phyloP scores from a whole-genome alignment of 1,284 basidiomycete species.

The Clitocybe nebularis region DNA sequence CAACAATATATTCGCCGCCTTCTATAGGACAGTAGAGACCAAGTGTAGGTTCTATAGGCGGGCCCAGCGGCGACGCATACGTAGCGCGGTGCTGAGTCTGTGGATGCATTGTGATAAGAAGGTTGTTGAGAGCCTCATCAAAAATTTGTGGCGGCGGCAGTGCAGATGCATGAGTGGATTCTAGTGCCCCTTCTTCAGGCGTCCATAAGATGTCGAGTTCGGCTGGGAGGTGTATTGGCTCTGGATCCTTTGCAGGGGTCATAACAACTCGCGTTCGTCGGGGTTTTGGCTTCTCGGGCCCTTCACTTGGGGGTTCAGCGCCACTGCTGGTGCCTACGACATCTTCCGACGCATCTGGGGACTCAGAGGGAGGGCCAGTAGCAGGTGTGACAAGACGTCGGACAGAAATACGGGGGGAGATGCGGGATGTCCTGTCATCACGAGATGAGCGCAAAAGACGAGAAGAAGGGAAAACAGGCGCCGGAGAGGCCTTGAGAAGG shows the following conservation, averaged over 20 bases:
- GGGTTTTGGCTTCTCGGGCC: conserved; percentile 41
- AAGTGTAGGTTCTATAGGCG: conserved; percentile 68
- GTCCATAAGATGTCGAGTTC: conserved; percentile 64
- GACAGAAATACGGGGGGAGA: conserved; percentile 1
- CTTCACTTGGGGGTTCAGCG: conserved; percentile 31
- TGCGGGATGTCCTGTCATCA: neutral
- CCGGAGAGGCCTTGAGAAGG: conserved; percentile 34
- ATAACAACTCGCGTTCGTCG: conserved; percentile 32
- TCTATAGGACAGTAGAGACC: conserved; percentile 84
- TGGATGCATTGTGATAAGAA: conserved; percentile 73
- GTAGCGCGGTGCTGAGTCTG: conserved; percentile 74
- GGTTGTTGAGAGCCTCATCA: conserved; percentile 66
- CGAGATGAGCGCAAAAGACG: conserved; percentile 4
- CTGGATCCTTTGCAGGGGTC: conserved; percentile 30
- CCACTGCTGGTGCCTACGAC: conserved; percentile 16
- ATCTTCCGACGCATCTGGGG: conserved; percentile 13
- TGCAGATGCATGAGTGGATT: conserved; percentile 21
- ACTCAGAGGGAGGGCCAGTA: conserved; percentile 20
- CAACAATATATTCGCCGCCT: conserved; percentile 62
- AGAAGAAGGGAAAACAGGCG: neutral
- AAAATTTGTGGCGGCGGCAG: conserved; percentile 50
- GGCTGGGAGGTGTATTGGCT: conserved; percentile 45
- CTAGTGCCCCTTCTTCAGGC: conserved; percentile 30
- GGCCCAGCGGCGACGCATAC: conserved; percentile 46
- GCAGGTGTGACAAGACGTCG: conserved; percentile 2